These are phyloP conservation scores for Cyclotella sp. DNA, from an alignment of 108 stramenopile genomes.

Conservation along the genomic window DNA sequence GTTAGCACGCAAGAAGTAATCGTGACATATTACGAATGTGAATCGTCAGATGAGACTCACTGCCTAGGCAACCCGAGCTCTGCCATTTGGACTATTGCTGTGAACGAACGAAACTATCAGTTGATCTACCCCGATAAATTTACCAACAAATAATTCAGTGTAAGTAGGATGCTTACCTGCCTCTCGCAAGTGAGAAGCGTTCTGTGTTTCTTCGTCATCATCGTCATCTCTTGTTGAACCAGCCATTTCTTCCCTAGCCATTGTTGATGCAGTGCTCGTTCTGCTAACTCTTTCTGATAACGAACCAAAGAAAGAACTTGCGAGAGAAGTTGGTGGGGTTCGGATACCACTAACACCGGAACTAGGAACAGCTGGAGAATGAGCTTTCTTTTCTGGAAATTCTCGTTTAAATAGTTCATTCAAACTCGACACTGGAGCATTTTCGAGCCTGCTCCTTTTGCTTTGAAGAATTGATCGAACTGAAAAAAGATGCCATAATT, in stretches of 20 bases:
- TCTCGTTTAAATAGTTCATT: conserved; percentile 27
- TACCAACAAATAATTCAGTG: not conserved
- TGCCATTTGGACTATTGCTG: conserved; percentile 87
- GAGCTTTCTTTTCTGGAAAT: not conserved
- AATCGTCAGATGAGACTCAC: not conserved
- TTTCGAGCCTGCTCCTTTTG: conserved; percentile 19
- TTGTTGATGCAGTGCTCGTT: conserved; percentile 3
- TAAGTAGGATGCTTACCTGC: conserved; percentile 26
- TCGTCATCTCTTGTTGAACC: conserved; percentile 33
- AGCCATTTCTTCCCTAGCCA: conserved; percentile 53
- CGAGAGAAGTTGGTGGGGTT: conserved; percentile 24
- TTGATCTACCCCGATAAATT: not conserved
- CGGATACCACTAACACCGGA: conserved; percentile 1
- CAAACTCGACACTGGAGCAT: conserved; percentile 3
- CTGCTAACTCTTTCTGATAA: conserved; percentile 12
- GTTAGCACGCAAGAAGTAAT: not conserved
- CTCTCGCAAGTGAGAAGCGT: conserved; percentile 75
- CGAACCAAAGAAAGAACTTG: conserved; percentile 30
- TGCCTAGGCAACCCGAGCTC: conserved; percentile 86
- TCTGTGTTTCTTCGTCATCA: conserved; percentile 42
- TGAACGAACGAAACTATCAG: not conserved
- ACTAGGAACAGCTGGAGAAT: conserved; percentile 10
- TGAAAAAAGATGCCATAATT: conserved; percentile 37
- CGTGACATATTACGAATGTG: not conserved
- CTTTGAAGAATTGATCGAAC: conserved; percentile 29